Evolutionary conservation across 2,329 filamentous ascomycete species (phyloP), one percentile per base, ranked within the genome.

Genomic region (Pseudogymnoascus sp.): DNA sequence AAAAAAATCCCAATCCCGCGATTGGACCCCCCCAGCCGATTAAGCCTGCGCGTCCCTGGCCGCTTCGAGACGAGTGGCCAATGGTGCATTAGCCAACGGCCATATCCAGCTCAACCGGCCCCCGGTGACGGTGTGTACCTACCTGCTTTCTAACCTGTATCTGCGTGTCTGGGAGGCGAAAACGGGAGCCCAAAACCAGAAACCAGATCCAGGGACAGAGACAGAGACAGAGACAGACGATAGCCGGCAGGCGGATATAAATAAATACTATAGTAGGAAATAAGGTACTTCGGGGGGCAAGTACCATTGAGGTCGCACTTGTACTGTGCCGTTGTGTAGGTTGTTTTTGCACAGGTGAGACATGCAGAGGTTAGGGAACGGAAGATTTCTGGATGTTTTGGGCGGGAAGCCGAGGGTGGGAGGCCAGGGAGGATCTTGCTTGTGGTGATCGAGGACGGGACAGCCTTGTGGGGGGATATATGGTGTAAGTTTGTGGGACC

Each of bases 371-470:
- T 7, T 29, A 29, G 13, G 42, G n/a, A 29, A 48, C 42, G 13
- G 42, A 48, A 48, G 42, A 48, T 48, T 48, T 48, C 42, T 2
- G n/a, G 42, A 48, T 48, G 42, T 48, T 48, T 48, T 48, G 42
- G 41, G 41, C 41, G 41, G 41, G 21, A 48, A 27, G 41, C 41
- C 21, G 21, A 21, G 21, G 21, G 21, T n/a, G n/a, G n/a, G n/a
- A n/a, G n/a, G n/a, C n/a, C n/a, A 21, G 21, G 21, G 21, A 3
- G 3, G 21, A 21, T 21, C 21, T 21, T 21, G 21, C 21, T 21
- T 21, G 3, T 21, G 21, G 21, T 21, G 21, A 21, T 21, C 3
- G 21, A 21, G 21, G 21, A 21, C 21, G 21, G 21, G 39, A 42
- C 39, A 42, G 39, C 39, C 39, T 42, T 42, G 39, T 42, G 38